Base-by-base conservation (phyloP, 2,329 filamentous ascomycete genomes). In the Alternaria alternata region DNA sequence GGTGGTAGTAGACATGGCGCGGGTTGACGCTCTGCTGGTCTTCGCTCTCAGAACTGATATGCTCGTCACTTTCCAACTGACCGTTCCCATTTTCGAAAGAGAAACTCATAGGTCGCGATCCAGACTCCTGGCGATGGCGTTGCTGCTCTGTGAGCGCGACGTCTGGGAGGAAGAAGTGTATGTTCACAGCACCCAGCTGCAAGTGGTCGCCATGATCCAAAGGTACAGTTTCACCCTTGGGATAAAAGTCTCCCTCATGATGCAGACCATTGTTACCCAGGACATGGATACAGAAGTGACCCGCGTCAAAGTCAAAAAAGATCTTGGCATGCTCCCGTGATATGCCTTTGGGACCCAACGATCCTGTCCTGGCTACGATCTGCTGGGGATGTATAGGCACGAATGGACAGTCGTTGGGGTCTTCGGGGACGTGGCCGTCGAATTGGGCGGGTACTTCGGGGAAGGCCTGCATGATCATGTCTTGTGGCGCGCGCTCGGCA, bases 251-350 rank as follows among this genome's bases (percentile, higher is more conserved):
- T 11, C 64, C 64, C 44, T 78, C 74, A 44, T 78, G 73, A 48
- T 87, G 84, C 70, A 90, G 88, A 6, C 90, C 90, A 67, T 93
- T 93, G 63, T 82, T 79, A 36, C 87, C 87, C 51, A 87, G 81
- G 2, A 89, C 84, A 54, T 85, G 80, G 47, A 91, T 87, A 72
- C 92, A 87, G 70, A 92, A 94, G 7, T 86, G 81, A 20, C 86
- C 83, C 41, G 83, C 83, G 12, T 87, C 81, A 62, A 86, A 82
- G 69, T 91, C 90, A 78, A 89, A 94, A 47, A 86, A 82, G 67
- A 94, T 92, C 69, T 88, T 89, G 49, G 92, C 81, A 75, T 94
- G 91, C 67, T 90, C 82, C 62, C 91, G 84, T 4, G 91, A 94
- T 55, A 94, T 93, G 51, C 86, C 86, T 72, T 90, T 91, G 51